Evolutionary conservation across 805 yeast genomes (phyloP).

Genomic region (Saturnispora kantuleensis): DNA sequence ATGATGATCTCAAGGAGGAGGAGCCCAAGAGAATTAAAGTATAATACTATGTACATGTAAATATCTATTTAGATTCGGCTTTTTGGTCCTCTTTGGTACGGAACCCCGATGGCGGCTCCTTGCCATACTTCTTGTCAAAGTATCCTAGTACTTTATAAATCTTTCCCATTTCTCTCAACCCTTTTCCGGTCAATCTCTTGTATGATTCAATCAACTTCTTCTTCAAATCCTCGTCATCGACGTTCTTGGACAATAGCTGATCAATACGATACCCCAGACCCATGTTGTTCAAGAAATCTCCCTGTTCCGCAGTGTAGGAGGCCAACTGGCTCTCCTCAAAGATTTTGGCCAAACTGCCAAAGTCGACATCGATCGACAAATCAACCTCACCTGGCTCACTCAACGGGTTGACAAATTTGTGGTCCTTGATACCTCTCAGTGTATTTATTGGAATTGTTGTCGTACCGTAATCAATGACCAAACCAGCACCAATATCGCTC

Average conservation of each 20-base stretch:
- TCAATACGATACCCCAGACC: slow-evolving; percentile 67
- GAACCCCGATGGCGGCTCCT: slow-evolving; percentile 46
- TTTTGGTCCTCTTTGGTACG: slow-evolving; percentile 16
- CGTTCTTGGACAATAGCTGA: slow-evolving; percentile 35
- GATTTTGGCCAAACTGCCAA: slow-evolving; percentile 42
- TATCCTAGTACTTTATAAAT: slow-evolving; percentile 64
- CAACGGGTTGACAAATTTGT: slow-evolving; percentile 67
- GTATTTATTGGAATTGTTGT: slow-evolving; percentile 57
- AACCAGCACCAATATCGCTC: slow-evolving; percentile 46
- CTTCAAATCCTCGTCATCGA: slow-evolving; percentile 34
- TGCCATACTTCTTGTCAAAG: slow-evolving; percentile 30
- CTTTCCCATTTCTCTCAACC: slow-evolving; percentile 62
- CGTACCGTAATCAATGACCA: slow-evolving; percentile 74
- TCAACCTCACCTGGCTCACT: slow-evolving; percentile 72
- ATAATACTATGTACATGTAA: neutral
- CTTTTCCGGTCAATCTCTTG: slow-evolving; percentile 51
- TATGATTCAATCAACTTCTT: slow-evolving; percentile 49
- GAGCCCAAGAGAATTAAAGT: slow-evolving; percentile 1
- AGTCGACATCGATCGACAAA: slow-evolving; percentile 77
- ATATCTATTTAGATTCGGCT: neutral
- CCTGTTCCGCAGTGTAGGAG: slow-evolving; percentile 41
- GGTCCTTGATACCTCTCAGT: slow-evolving; percentile 63
- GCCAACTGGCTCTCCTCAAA: slow-evolving; percentile 19
- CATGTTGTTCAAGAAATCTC: slow-evolving; percentile 66
- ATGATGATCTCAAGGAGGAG: neutral